Conservation (phyloP, 2,329 filamentous ascomycete genomes). For the Neonectria magnoliae region DNA sequence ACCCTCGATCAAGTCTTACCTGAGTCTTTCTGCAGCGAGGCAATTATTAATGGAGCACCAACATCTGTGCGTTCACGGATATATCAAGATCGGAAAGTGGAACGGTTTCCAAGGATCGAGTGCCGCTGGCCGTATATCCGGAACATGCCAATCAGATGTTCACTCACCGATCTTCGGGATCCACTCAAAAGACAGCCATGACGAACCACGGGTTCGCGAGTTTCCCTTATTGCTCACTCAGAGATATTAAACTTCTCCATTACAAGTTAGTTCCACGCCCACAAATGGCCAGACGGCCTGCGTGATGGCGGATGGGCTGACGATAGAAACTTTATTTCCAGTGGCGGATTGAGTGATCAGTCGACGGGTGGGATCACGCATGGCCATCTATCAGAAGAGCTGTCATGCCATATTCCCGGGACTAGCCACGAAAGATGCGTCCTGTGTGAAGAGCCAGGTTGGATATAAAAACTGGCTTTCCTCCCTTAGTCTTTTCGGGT, state of each 20-base stretch:
- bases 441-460: not conserved
- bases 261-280: not conserved
- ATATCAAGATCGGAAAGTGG: not conserved
- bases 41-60: not conserved
- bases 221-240: not conserved
- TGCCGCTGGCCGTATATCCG: not conserved
- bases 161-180: not conserved
- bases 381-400: not conserved
- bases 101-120: not conserved
- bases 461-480: not conserved
- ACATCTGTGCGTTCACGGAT: not conserved
- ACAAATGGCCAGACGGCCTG: not conserved
- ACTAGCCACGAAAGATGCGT: not conserved
- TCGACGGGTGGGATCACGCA: conserved; percentile 7
- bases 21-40: not conserved
- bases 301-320: conserved; percentile 2
- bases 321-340: not conserved
- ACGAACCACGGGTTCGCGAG: not conserved
- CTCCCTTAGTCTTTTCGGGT: not conserved
- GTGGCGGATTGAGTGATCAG: not conserved
- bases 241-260: not conserved
- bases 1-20: too few species aligned
- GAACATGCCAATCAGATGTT: not conserved
- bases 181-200: conserved; percentile 4
- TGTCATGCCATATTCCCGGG: conserved; percentile 6